phyloP scores from a whole-genome alignment of 2,329 filamentous ascomycete genomes.

The Talaromyces sp. region DNA sequence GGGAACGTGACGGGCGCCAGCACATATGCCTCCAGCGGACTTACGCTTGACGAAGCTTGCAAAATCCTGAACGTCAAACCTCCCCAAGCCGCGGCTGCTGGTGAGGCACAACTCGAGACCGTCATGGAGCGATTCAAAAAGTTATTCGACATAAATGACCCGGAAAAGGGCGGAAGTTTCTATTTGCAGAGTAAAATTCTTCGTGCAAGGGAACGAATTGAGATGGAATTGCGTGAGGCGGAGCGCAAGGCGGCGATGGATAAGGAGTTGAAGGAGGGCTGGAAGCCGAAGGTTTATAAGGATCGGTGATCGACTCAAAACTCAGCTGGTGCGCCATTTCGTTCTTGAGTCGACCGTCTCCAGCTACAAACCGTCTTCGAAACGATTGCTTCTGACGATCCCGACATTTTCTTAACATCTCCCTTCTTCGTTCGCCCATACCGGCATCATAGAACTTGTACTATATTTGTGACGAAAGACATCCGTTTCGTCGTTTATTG shows the following conservation, averaged over 20 bases:
- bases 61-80: conserved; percentile 95
- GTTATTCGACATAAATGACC: conserved; percentile 90
- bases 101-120: conserved; percentile 72
- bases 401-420: conserved; percentile 13
- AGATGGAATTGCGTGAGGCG: conserved; percentile 74
- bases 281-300: conserved; percentile 94
- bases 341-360: neutral
- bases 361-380: neutral
- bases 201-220: conserved; percentile 84
- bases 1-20: conserved; percentile 50
- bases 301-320: conserved; percentile 55
- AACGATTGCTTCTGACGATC: neutral
- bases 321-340: neutral
- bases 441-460: conserved; percentile 18
- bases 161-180: conserved; percentile 93
- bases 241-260: conserved; percentile 69
- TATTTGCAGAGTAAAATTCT: conserved; percentile 97
- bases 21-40: conserved; percentile 63
- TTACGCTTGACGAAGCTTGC: conserved; percentile 94
- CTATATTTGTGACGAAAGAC: conserved; percentile 13
- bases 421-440: conserved; percentile 13
- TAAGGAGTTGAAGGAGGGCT: conserved; percentile 76
- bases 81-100: conserved; percentile 57
- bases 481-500: conserved; percentile 12
- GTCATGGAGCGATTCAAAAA: conserved; percentile 88